phyloP scores from a whole-genome alignment of 345 rosid genomes.

The Schrenkiella parvula region DNA sequence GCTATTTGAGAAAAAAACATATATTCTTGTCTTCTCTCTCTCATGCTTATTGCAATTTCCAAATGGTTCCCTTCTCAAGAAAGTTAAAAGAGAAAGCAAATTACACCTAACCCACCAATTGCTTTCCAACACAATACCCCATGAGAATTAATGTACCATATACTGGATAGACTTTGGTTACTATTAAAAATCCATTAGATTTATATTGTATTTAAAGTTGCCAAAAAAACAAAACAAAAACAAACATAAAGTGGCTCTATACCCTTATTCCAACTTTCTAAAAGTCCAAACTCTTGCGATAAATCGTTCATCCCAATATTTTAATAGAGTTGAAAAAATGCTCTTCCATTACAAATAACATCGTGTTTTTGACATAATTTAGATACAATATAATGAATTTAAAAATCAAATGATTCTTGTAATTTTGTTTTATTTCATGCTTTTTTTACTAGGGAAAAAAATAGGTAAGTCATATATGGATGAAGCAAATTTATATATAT shows the following conservation, averaged over 20 bases:
- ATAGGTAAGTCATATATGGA: too few species aligned
- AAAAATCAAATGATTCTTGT: not conserved
- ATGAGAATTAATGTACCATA: not conserved
- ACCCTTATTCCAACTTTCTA: not conserved
- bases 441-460: too few species aligned
- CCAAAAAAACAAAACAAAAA: not conserved
- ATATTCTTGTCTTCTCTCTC: not conserved
- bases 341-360: not conserved
- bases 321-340: not conserved
- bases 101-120: slow-evolving; percentile 27
- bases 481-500: too few species aligned
- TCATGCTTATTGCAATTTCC: slow-evolving; percentile 5
- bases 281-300: not conserved
- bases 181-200: not conserved
- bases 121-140: slow-evolving; percentile 27
- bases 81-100: slow-evolving; percentile 26
- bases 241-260: not conserved
- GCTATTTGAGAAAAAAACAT: not conserved
- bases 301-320: not conserved
- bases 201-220: not conserved
- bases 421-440: not conserved
- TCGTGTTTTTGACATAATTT: not conserved
- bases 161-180: not conserved
- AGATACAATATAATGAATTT: not conserved
- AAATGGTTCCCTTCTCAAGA: slow-evolving; percentile 22